Conservation (phyloP, 768 basidiomycete genomes). For the Amanita rubescens region DNA sequence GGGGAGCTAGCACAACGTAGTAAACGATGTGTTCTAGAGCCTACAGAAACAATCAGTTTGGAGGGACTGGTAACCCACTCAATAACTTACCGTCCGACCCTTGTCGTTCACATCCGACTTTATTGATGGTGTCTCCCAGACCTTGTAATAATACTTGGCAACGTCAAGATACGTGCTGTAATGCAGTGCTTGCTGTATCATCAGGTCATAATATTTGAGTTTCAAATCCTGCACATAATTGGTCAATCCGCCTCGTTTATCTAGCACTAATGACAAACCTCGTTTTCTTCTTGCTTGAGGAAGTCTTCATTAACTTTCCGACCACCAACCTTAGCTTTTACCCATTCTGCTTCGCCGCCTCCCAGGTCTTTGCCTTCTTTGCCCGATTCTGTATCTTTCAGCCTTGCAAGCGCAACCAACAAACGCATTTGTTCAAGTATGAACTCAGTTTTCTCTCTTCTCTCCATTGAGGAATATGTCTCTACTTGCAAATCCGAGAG, state of each 20-base stretch:
- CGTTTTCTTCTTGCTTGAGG: slow-evolving; percentile 81
- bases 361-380: slow-evolving; percentile 58
- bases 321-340: slow-evolving; percentile 84
- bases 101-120: slow-evolving; percentile 73
- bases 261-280: slow-evolving; percentile 40
- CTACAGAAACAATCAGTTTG: slow-evolving; percentile 28
- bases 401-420: slow-evolving; percentile 65
- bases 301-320: slow-evolving; percentile 93
- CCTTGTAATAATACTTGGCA: slow-evolving; percentile 91
- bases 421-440: slow-evolving; percentile 97
- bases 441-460: slow-evolving; percentile 96
- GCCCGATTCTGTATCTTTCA: slow-evolving; percentile 65
- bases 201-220: slow-evolving; percentile 91
- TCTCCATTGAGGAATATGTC: slow-evolving; percentile 98
- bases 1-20: slow-evolving; percentile 87
- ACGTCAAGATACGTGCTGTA: slow-evolving; percentile 84
- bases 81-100: slow-evolving; percentile 49
- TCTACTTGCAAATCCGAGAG: slow-evolving; percentile 95
- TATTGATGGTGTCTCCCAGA: slow-evolving; percentile 96
- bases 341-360: slow-evolving; percentile 87
- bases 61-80: slow-evolving; percentile 1
- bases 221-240: slow-evolving; percentile 68
- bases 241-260: background rate
- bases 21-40: slow-evolving; percentile 93
- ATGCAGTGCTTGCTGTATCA: slow-evolving; percentile 91